These are phyloP conservation scores for Scheffersomyces cryptocercus DNA, from an alignment of 1,139 yeast species.

Conservation along the genomic window DNA sequence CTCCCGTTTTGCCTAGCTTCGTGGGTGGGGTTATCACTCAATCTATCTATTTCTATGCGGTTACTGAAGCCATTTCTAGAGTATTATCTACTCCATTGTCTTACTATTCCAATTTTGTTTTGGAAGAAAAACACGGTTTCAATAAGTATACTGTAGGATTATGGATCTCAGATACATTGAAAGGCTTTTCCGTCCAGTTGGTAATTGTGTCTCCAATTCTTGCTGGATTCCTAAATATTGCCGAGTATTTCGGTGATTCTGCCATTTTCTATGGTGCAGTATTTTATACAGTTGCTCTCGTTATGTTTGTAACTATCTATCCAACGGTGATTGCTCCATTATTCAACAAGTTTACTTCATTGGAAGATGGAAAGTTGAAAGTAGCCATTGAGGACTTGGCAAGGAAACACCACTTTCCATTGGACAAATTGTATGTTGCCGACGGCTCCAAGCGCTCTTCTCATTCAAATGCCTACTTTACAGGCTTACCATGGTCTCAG, in stretches of 20 bases:
- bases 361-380: constrained; percentile 88
- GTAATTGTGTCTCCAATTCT: constrained; percentile 63
- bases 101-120: constrained; percentile 77
- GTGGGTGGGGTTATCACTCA: constrained; percentile 63
- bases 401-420: constrained; percentile 73
- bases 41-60: constrained; percentile 57
- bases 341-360: constrained; percentile 86
- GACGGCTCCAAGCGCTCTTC: constrained; percentile 96
- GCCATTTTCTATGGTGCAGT: constrained; percentile 79
- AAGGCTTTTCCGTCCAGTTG: constrained; percentile 56
- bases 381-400: constrained; percentile 81
- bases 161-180: constrained; percentile 73
- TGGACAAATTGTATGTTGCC: constrained; percentile 77
- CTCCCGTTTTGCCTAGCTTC: constrained; percentile 40
- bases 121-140: constrained; percentile 92
- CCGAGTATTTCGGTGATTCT: constrained; percentile 74
- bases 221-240: constrained; percentile 75
- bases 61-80: constrained; percentile 49
- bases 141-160: constrained; percentile 74
- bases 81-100: constrained; percentile 64
- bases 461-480: constrained; percentile 94
- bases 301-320: constrained; percentile 62
- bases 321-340: constrained; percentile 89
- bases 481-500: constrained; percentile 95
- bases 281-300: constrained; percentile 68